phyloP scores from a whole-genome alignment of 169 alveolate species.

The Plasmodium fragile region DNA sequence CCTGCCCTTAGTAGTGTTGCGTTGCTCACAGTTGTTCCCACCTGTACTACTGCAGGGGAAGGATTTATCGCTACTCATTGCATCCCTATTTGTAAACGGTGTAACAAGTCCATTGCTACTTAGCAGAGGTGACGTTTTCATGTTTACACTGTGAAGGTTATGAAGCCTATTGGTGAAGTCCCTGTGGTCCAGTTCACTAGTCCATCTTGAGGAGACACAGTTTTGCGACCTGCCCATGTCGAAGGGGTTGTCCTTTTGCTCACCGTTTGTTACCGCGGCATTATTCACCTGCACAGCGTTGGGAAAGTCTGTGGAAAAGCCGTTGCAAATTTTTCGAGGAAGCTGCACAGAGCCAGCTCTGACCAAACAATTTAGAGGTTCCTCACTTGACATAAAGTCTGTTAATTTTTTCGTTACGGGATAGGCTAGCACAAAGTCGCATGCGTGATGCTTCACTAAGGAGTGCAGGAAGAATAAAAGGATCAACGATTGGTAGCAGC shows the following conservation, averaged over 20 bases:
- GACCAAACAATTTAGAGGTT: conserved; percentile 77
- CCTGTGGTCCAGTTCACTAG: neutral
- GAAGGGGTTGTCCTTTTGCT: neutral
- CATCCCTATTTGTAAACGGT: neutral
- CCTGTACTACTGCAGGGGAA: neutral
- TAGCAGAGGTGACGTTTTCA: neutral
- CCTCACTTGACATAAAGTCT: conserved; percentile 78
- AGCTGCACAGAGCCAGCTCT: conserved; percentile 76
- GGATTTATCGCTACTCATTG: neutral
- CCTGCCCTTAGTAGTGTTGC: neutral
- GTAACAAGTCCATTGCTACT: neutral
- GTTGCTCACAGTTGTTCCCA: neutral
- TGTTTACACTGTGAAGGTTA: neutral
- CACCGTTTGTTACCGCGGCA: neutral
- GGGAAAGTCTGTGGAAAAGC: too few relatives aligned
- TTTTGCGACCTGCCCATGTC: neutral
- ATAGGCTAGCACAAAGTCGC: conserved; percentile 77
- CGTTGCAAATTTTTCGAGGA: conserved; percentile 29
- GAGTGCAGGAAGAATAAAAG: conserved; percentile 76
- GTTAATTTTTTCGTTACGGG: conserved; percentile 62
- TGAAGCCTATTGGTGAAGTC: neutral
- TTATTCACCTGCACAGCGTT: conserved; percentile 9
- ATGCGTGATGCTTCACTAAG: conserved; percentile 77
- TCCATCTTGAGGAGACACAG: neutral
- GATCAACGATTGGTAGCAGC: conserved; percentile 77